phyloP scores from a whole-genome alignment of 1,139 yeast genomes.

The Pichia sp. region DNA sequence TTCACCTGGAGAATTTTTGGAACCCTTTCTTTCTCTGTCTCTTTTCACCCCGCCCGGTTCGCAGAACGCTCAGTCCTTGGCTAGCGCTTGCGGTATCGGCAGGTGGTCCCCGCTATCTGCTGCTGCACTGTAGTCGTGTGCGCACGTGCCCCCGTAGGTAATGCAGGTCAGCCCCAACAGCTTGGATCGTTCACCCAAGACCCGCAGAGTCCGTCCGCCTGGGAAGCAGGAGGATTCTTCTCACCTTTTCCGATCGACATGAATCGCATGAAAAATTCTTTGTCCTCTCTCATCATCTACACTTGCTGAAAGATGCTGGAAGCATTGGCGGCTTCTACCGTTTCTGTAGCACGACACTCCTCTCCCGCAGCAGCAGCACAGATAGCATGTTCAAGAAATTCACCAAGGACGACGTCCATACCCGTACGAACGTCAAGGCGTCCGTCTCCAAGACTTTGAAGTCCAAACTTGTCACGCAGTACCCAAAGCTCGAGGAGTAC shows the following conservation, averaged over 20 bases:
- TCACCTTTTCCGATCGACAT: too few species aligned
- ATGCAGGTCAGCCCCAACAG: too few species aligned
- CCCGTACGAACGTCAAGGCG: conserved; percentile 87
- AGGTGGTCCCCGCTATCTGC: not conserved
- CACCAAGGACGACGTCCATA: conserved; percentile 80
- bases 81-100: conserved; percentile 2
- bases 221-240: too few species aligned
- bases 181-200: too few species aligned
- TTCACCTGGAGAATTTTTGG: conserved; percentile 77
- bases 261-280: too few species aligned
- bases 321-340: too few species aligned
- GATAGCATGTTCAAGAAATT: conserved; percentile 58
- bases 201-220: too few species aligned
- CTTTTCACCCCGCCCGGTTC: not conserved
- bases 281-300: too few species aligned
- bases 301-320: too few species aligned
- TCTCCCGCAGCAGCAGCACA: not conserved
- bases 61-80: not conserved
- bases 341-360: not conserved
- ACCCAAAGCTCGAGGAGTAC: conserved; percentile 65
- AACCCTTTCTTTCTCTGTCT: conserved; percentile 26
- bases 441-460: conserved; percentile 86
- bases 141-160: too few species aligned
- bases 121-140: not conserved
- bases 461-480: conserved; percentile 65